Evolutionary conservation across 1,139 yeast species (phyloP).

Genomic region (Suhomyces kunorum): DNA sequence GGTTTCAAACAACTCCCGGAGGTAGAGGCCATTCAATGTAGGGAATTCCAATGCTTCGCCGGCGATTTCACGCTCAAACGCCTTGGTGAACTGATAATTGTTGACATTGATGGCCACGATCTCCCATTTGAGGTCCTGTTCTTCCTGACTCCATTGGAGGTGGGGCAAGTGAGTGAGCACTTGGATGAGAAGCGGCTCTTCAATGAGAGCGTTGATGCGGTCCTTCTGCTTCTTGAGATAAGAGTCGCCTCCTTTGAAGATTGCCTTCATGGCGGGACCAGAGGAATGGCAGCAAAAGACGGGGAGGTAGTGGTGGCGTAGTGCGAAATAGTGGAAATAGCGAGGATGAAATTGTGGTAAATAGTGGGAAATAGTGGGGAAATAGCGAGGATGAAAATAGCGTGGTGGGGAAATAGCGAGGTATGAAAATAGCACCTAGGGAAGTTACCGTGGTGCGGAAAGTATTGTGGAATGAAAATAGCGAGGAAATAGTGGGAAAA

Average conservation of each 20-base stretch:
- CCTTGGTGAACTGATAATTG: conserved; percentile 22
- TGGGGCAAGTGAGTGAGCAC: conserved; percentile 38
- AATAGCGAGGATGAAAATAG: too few relatives aligned
- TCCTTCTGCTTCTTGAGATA: conserved; percentile 33
- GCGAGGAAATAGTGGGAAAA: too few relatives aligned
- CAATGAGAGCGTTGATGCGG: conserved; percentile 27
- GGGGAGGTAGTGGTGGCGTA: not conserved
- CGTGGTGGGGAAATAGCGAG: too few relatives aligned
- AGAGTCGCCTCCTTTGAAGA: conserved; percentile 20
- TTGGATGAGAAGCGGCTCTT: conserved; percentile 32
- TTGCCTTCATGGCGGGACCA: conserved; percentile 11
- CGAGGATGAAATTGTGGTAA: not conserved
- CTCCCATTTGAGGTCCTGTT: conserved; percentile 39
- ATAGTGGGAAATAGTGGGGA: not conserved
- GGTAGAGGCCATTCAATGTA: conserved; percentile 31
- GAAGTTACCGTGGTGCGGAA: too few relatives aligned
- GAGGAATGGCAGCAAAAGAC: not conserved
- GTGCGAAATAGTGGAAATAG: not conserved
- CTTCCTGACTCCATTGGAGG: conserved; percentile 28
- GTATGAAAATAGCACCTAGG: too few relatives aligned
- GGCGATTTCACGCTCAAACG: conserved; percentile 11
- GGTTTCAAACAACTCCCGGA: conserved; percentile 28
- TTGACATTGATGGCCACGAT: conserved; percentile 37
- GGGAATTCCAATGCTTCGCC: conserved; percentile 25
- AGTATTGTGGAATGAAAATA: too few relatives aligned